phyloP scores from a whole-genome alignment of 2,329 filamentous ascomycete genomes.

The Geosmithia putterillii region DNA sequence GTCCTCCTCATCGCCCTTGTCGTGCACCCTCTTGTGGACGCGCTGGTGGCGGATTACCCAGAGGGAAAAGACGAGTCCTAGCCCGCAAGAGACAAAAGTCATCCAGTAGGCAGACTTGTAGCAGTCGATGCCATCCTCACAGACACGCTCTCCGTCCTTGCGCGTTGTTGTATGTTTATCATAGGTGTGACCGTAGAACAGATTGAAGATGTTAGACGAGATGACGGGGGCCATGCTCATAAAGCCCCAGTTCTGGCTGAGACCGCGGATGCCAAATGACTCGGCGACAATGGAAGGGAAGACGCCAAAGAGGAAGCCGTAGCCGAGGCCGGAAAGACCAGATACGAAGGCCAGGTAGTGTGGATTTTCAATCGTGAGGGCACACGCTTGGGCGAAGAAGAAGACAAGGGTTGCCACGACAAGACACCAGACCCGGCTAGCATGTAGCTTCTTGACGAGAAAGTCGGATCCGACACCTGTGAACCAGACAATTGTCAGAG shows the following conservation, averaged over 20 bases:
- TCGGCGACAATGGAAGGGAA: conserved; percentile 85
- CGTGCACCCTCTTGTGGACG: conserved; percentile 21
- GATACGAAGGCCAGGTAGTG: conserved; percentile 68
- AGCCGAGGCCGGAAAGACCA: conserved; percentile 72
- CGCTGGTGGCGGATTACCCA: conserved; percentile 55
- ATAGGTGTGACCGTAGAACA: conserved; percentile 77
- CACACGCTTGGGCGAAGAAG: conserved; percentile 64
- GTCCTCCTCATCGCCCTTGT: conserved; percentile 24
- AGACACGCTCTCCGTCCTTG: conserved; percentile 58
- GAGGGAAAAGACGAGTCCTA: conserved; percentile 58
- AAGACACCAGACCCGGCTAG: conserved; percentile 85
- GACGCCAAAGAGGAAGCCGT: conserved; percentile 89
- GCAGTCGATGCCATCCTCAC: conserved; percentile 65
- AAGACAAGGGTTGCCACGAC: conserved; percentile 69
- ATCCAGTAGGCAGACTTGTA: conserved; percentile 72
- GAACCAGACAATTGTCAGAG: not conserved
- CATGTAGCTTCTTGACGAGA: conserved; percentile 67
- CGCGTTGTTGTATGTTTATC: conserved; percentile 65
- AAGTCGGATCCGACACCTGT: conserved; percentile 80
- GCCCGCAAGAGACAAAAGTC: conserved; percentile 58
- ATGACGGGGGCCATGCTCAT: conserved; percentile 86
- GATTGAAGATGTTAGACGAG: conserved; percentile 83
- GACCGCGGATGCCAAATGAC: conserved; percentile 76
- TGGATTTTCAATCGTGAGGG: conserved; percentile 64
- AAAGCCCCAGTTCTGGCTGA: conserved; percentile 92